phyloP scores from a whole-genome alignment of 176 grass and related monocot genomes.

The Saccharum spontaneum region DNA sequence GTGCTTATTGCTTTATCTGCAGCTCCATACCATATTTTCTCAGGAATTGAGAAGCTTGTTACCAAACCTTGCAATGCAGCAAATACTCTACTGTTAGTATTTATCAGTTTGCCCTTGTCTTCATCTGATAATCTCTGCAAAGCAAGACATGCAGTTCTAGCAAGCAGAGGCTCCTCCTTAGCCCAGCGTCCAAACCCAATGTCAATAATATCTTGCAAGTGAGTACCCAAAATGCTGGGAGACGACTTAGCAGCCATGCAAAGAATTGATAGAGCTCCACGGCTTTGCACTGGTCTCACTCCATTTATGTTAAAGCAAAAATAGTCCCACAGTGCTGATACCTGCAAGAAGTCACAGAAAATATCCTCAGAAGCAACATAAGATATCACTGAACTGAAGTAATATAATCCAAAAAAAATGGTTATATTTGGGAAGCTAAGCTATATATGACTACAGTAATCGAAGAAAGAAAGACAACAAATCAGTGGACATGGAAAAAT shows the following conservation, averaged over 20 bases:
- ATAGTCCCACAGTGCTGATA: conserved; percentile 84
- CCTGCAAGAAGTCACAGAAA: conserved; percentile 35
- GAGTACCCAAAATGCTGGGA: conserved; percentile 68
- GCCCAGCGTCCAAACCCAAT: conserved; percentile 97
- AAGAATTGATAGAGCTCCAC: conserved; percentile 83
- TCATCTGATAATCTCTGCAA: conserved; percentile 86
- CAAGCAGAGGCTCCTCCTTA: conserved; percentile 92
- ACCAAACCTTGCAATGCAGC: conserved; percentile 60
- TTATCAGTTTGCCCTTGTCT: conserved; percentile 81
- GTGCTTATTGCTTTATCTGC: conserved; percentile 79
- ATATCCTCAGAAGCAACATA: neutral
- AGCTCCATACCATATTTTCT: conserved; percentile 91
- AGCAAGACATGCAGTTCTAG: conserved; percentile 84
- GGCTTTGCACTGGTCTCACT: conserved; percentile 67
- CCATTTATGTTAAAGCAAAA: conserved; percentile 85
- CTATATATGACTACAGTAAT: neutral
- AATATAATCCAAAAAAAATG: neutral
- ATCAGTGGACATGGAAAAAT: neutral
- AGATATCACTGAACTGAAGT: conserved; percentile 13
- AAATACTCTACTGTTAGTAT: conserved; percentile 60
- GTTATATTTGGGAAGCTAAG: neutral
- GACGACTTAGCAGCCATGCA: conserved; percentile 95
- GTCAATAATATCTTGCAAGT: conserved; percentile 93
- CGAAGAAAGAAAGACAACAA: neutral
- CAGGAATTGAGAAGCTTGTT: conserved; percentile 70